Evolutionary conservation across 106 monocot species (phyloP).

Genomic region (Chionographis japonica): DNA sequence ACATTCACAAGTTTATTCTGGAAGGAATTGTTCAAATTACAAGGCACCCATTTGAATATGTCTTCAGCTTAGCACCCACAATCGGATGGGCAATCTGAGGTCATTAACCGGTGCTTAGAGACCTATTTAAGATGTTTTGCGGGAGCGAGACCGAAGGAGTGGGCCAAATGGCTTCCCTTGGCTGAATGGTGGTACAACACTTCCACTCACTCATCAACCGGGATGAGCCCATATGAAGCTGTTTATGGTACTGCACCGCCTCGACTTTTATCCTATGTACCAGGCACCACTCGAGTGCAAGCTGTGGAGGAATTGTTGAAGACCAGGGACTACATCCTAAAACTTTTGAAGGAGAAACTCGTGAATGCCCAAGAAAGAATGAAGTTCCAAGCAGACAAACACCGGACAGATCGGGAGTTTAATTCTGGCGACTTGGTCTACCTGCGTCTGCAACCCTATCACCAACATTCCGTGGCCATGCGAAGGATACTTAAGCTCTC

Average conservation of each 20-base stretch:
- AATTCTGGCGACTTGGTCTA: no score
- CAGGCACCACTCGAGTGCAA: neutral
- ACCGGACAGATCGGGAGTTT: neutral
- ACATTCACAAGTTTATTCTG: no score
- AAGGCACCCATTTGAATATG: no score
- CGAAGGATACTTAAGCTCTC: no score
- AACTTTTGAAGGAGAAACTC: neutral
- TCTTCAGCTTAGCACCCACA: no score
- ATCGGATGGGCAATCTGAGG: no score
- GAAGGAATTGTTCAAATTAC: no score
- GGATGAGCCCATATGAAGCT: constrained; percentile 2
- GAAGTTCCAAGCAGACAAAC: neutral
- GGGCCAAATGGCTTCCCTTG: constrained; percentile 8
- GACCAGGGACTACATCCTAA: neutral
- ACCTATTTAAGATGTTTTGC: no score
- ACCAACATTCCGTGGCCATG: no score
- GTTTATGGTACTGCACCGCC: neutral
- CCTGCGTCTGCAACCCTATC: no score
- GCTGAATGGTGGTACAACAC: constrained; percentile 17
- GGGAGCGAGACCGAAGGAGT: no score
- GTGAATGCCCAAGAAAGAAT: neutral
- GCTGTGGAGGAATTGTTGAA: neutral
- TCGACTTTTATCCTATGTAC: neutral
- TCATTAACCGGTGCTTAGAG: no score
- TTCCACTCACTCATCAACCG: neutral